phyloP scores from a whole-genome alignment of 2,329 filamentous ascomycete species.

The Alternaria sp. region DNA sequence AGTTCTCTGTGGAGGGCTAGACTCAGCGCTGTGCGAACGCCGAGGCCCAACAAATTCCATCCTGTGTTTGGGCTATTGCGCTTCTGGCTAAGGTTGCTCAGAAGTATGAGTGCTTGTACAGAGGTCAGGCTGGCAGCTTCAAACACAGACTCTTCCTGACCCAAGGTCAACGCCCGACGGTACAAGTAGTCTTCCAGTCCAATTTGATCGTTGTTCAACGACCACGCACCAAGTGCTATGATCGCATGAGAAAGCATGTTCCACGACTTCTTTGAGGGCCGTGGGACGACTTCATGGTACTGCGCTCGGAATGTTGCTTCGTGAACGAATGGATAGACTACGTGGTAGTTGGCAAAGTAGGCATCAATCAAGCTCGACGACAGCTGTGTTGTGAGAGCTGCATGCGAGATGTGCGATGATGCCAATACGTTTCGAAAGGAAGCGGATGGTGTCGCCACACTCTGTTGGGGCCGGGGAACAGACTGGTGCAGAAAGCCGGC shows the following conservation, averaged over 20 bases:
- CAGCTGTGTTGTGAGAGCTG: constrained; percentile 27
- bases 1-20: constrained; percentile 34
- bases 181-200: constrained; percentile 34
- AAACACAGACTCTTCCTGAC: constrained; percentile 34
- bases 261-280: constrained; percentile 29
- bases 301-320: constrained; percentile 36
- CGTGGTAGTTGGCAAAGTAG: constrained; percentile 33
- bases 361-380: constrained; percentile 30
- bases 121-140: constrained; percentile 31
- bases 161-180: constrained; percentile 29
- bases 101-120: constrained; percentile 30
- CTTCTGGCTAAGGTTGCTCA: constrained; percentile 35
- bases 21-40: constrained; percentile 31
- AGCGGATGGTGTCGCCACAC: constrained; percentile 10
- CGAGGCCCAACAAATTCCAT: constrained; percentile 34
- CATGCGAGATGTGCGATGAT: constrained; percentile 31
- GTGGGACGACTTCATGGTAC: constrained; percentile 32
- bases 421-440: constrained; percentile 22
- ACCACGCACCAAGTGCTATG: constrained; percentile 31
- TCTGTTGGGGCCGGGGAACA: constrained; percentile 15
- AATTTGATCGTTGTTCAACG: constrained; percentile 28
- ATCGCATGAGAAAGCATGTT: constrained; percentile 34
- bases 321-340: constrained; percentile 34
- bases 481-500: constrained; percentile 35
- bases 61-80: constrained; percentile 32